Percentiles rank a stretch among this genome's conserved stretches.
Conservation (phyloP, 768 basidiomycete species). For the Auriscalpium vulgare region DNA sequence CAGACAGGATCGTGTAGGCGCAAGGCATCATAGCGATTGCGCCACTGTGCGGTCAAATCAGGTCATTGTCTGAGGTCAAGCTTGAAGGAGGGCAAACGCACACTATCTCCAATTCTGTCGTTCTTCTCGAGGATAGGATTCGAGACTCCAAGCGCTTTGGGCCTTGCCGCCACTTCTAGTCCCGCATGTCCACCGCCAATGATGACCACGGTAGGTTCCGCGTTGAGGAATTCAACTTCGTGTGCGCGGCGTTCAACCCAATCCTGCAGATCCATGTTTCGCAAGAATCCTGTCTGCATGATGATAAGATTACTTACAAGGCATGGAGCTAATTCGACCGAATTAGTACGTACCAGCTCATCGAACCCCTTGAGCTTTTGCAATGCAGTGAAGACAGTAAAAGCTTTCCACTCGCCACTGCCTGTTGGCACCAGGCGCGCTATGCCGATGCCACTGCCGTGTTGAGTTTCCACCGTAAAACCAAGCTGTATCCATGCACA, state of each 20-base stretch:
- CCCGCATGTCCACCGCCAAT: constrained; percentile 41
- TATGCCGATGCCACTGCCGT: constrained; percentile 27
- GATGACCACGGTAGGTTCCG: constrained; percentile 37
- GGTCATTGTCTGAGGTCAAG: not conserved
- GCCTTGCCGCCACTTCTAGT: constrained; percentile 40
- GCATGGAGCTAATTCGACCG: no score
- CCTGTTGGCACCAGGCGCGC: constrained; percentile 23
- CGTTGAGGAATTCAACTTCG: constrained; percentile 25
- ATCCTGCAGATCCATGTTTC: constrained; percentile 26
- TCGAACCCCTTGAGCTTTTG: constrained; percentile 27
- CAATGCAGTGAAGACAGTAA: constrained; percentile 26
- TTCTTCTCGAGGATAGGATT: constrained; percentile 52
- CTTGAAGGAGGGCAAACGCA: not conserved
- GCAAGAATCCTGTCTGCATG: constrained; percentile 26
- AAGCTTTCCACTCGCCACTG: constrained; percentile 27
- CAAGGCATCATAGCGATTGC: constrained; percentile 34
- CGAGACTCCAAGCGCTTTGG: constrained; percentile 37
- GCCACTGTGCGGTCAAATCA: constrained; percentile 31
- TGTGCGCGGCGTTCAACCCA: constrained; percentile 18
- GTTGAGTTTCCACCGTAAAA: constrained; percentile 29
- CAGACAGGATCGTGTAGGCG: constrained; percentile 28
- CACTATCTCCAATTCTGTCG: constrained; percentile 38
- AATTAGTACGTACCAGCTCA: constrained; percentile 8
- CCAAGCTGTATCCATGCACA: constrained; percentile 25
- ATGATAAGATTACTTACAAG: constrained; percentile 25